phyloP scores from a whole-genome alignment of 352 stramenopile species.

The Saprolegnia diclina region DNA sequence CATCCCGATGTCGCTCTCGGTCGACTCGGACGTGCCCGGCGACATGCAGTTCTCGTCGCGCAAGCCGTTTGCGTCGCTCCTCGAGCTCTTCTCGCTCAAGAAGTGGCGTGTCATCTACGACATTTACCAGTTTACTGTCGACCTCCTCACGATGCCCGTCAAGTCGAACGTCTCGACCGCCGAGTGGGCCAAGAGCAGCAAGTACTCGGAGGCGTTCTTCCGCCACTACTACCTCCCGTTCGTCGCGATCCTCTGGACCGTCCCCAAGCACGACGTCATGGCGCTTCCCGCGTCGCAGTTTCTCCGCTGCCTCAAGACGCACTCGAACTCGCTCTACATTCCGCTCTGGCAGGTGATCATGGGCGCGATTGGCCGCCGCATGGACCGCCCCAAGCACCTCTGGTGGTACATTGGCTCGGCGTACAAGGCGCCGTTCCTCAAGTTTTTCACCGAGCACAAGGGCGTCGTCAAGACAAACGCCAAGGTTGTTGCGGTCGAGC shows the following conservation, averaged over 20 bases:
- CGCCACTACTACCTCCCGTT: slow-evolving; percentile 85
- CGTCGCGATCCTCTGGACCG: slow-evolving; percentile 80
- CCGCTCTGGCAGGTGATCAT: slow-evolving; percentile 81
- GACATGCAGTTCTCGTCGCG: slow-evolving; percentile 85
- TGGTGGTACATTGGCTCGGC: slow-evolving; percentile 82
- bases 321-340: slow-evolving; percentile 84
- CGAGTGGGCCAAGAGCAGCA: slow-evolving; percentile 59
- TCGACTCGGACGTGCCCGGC: slow-evolving; percentile 70
- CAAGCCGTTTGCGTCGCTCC: slow-evolving; percentile 57
- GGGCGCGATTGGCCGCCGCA: slow-evolving; percentile 58
- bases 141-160: slow-evolving; percentile 79
- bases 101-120: slow-evolving; percentile 82
- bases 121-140: slow-evolving; percentile 84
- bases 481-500: slow-evolving; percentile 53
- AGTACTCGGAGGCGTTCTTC: slow-evolving; percentile 82
- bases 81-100: slow-evolving; percentile 64
- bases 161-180: slow-evolving; percentile 67
- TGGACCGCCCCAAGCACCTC: slow-evolving; percentile 73
- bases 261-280: slow-evolving; percentile 79
- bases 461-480: slow-evolving; percentile 75
- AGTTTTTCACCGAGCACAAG: slow-evolving; percentile 78
- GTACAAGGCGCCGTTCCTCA: slow-evolving; percentile 82
- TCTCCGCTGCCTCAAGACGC: slow-evolving; percentile 80
- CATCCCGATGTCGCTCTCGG: slow-evolving; percentile 83
- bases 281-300: slow-evolving; percentile 79